These are phyloP conservation scores for Pseudocercospora crystallina DNA, from an alignment of 2,329 filamentous ascomycete genomes.

Conservation along the genomic window DNA sequence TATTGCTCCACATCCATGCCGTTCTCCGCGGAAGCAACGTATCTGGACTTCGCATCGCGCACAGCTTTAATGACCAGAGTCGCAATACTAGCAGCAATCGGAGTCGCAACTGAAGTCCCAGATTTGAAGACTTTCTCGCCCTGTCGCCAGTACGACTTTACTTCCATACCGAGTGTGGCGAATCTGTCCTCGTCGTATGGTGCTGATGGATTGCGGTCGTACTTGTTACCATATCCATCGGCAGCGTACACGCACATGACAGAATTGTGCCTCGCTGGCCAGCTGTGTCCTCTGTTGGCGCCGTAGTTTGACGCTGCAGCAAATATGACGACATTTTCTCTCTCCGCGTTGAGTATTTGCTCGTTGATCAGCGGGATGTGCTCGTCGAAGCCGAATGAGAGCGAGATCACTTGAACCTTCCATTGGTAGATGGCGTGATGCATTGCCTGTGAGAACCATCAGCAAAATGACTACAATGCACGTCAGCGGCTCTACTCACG, in stretches of 20 bases:
- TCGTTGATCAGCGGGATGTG: neutral
- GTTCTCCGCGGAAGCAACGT: no score
- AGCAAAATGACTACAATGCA: neutral
- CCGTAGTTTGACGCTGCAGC: conserved; percentile 1
- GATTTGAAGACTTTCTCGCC: neutral
- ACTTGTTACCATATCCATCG: conserved; percentile 1
- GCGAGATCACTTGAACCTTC: neutral
- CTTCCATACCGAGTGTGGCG: neutral
- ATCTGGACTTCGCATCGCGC: neutral
- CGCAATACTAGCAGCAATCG: neutral
- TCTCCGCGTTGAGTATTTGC: neutral
- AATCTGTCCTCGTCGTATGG: neutral
- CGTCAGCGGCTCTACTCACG: neutral
- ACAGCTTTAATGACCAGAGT: neutral
- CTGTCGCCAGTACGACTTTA: neutral
- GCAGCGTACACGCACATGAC: neutral
- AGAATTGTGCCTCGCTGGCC: neutral
- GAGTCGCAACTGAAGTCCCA: conserved; percentile 2
- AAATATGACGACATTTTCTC: no score
- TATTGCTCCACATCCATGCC: no score
- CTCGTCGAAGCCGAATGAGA: conserved; percentile 1
- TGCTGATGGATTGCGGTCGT: neutral
- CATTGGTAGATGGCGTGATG: neutral
- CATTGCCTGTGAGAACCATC: neutral
- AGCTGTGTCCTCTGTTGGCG: neutral